Evolutionary conservation across 345 rosid genomes (phyloP), one percentile per base, ranked within the genome.

Genomic region (Euclidium syriacum): DNA sequence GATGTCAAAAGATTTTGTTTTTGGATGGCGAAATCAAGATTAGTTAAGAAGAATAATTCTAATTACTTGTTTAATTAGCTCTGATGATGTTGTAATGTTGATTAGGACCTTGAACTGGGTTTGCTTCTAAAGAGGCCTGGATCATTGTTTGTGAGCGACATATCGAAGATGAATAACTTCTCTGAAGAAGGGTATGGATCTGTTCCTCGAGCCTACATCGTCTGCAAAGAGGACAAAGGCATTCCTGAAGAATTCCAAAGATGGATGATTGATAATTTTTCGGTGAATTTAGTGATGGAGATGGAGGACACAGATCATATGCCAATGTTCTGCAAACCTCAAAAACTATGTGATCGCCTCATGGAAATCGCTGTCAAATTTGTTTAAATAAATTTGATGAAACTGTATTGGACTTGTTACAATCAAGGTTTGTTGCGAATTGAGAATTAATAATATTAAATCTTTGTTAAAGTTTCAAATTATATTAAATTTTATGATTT

Each of bases 311-410:
- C 78, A 1, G 80, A 74, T 67, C 88, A 80, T 44, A 80, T 78
- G 88, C 52, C 71, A 23, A 78, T 83, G 77, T 27, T 75, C 6
- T 78, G 78, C 5, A 76, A 63, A 35, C 85, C 85, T 11, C 33
- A 22, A 0, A 62, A 73, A 59, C 72, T 83, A 6, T 29, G 42
- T 12, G 53, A 49, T 5, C 27, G 32, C 30, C 18, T 81, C 2
- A 3, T 39, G 6, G 23, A 76, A 10, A 64, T 71, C 1, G 77
- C 67, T 0, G 32, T 25, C 1, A 55, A 59, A 23, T 46, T 58
- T 12, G 7, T 14, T 32, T 59, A 17, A 59, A 34, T 1, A 16
- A 40, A 33, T 11, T 32, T 42, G 25, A 35, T 51, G 29, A 30
- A 22, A 22, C 12, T 43, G 41, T 51, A 25, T 6, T 46, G 22